Evolutionary conservation across 2,329 filamentous ascomycete species (phyloP), one percentile per base, ranked within the genome.

Genomic region (Monosporascus sp.): DNA sequence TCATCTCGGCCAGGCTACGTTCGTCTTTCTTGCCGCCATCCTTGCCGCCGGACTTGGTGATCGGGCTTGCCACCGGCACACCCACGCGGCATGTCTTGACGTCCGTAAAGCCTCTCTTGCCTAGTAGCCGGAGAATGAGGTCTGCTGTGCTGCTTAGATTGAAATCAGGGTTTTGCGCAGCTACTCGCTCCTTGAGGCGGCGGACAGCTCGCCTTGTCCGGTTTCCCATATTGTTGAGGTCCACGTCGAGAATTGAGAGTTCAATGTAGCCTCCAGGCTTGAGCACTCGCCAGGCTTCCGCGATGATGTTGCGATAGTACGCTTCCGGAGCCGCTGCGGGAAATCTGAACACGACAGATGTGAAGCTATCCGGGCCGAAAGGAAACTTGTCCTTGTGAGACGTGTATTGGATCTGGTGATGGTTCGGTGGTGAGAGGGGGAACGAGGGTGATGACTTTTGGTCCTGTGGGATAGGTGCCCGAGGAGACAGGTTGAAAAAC

Each of bases 141-240:
- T 87, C 84, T 0, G 81, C 77, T 0, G 81, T 78, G 11, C 81
- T 83, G 1, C 75, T 77, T 8, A 93, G 75, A 52, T 79, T 85
- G 11, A 83, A 77, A 22, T 83, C 78, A 0, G 82, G 76, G 11
- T 87, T 78, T 7, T 76, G 76, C 19, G 78, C 73, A 55, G 86
- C 84, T 61, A 91, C 83, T 36, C 80, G 77, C 63, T 90, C 85
- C 70, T 92, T 93, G 53, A 93, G 73, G 0, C 78, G 80, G 4
- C 88, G 82, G 3, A 93, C 80, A 0, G 86, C 81, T 17, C 85
- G 82, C 6, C 89, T 81, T 1, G 86, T 84, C 16, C 81, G 81
- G 52, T 81, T 85, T 0, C 90, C 90, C 87, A 93, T 91, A 65
- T 90, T 91, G 70, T 91, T 85, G 55, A 94, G 79, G 64, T 94